These are phyloP conservation scores for Fraxinus dipetala DNA, from an alignment of 305 asterid species.

Conservation along the genomic window DNA sequence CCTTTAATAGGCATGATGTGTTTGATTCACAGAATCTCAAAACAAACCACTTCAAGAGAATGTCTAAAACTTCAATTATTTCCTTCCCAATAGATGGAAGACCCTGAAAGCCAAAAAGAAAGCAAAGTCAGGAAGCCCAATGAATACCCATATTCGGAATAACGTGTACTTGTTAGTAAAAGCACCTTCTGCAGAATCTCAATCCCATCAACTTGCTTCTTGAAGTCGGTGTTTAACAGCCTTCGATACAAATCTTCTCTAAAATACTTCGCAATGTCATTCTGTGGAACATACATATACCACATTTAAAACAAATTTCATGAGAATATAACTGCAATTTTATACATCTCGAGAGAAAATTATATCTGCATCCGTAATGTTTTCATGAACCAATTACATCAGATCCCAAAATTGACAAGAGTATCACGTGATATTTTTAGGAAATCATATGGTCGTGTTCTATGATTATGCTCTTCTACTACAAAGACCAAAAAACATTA, in stretches of 20 bases:
- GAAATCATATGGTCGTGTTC: neutral
- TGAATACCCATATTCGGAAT: conserved; percentile 22
- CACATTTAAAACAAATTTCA: neutral
- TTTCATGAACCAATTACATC: neutral
- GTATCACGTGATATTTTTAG: neutral
- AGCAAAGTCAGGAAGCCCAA: conserved; percentile 20
- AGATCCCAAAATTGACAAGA: neutral
- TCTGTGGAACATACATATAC: conserved; percentile 41
- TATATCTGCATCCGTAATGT: neutral
- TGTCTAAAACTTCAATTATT: conserved; percentile 81
- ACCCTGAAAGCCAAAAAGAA: conserved; percentile 54
- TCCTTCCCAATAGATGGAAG: conserved; percentile 78
- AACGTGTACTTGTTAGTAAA: conserved; percentile 8
- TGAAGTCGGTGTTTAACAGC: conserved; percentile 84
- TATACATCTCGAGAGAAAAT: neutral
- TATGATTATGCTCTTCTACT: neutral
- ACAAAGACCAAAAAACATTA: neutral
- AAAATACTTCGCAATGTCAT: conserved; percentile 82
- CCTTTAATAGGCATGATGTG: conserved; percentile 95
- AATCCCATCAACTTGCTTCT: conserved; percentile 98
- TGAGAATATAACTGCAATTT: neutral
- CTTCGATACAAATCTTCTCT: conserved; percentile 94
- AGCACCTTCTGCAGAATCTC: conserved; percentile 97
- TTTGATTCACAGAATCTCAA: conserved; percentile 89
- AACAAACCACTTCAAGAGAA: conserved; percentile 88